Evolutionary conservation across 176 grass and related monocot species (phyloP).

Genomic region (Phragmites australis): DNA sequence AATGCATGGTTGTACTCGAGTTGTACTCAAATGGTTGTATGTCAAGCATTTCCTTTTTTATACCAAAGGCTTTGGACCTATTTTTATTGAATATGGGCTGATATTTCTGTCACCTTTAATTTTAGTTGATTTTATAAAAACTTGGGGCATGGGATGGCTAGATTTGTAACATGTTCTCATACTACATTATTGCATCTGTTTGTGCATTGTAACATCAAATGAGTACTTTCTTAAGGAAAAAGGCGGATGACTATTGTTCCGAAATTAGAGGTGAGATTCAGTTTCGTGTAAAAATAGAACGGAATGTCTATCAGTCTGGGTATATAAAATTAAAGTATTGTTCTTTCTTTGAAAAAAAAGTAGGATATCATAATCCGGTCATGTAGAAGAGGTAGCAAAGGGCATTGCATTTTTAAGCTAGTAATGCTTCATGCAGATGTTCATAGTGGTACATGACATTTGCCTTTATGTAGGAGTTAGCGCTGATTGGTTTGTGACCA

Average conservation of each 20-base stretch:
- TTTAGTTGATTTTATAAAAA: not conserved
- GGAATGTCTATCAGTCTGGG: not conserved
- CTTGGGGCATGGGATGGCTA: not conserved
- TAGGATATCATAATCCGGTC: not conserved
- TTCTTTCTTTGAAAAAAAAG: no score
- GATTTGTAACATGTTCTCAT: not conserved
- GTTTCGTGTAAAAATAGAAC: not conserved
- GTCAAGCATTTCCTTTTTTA: no score
- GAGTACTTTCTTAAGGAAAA: not conserved
- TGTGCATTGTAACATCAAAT: not conserved
- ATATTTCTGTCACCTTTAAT: conserved; percentile 5
- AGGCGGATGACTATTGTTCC: not conserved
- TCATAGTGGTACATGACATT: not conserved
- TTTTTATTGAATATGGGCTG: no score
- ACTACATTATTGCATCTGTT: not conserved
- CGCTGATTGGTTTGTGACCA: not conserved
- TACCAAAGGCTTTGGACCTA: no score
- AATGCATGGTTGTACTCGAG: no score
- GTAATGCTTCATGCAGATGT: not conserved
- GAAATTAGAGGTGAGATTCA: not conserved
- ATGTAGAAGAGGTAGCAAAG: not conserved
- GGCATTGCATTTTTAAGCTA: not conserved
- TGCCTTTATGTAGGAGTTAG: not conserved
- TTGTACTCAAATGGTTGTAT: no score
- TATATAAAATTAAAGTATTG: no score